Percentiles rank a stretch among this genome's conserved stretches.
Conservation (phyloP, 495 filamentous ascomycete species). For the Parathielavia appendiculata region DNA sequence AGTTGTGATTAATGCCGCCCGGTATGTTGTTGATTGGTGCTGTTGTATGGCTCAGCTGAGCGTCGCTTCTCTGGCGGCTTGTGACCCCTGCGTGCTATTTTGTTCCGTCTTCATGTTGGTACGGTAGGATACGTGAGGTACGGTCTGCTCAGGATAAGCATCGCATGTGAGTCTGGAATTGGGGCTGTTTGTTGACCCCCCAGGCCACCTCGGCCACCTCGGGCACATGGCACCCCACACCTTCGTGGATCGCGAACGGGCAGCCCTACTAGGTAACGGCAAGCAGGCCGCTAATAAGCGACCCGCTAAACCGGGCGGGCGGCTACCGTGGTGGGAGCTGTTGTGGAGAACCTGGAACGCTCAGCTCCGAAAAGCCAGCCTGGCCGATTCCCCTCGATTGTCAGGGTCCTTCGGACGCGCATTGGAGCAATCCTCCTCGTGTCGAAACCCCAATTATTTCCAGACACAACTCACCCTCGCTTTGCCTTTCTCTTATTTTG, state of each 20-base stretch:
- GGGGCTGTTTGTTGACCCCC: too few species aligned
- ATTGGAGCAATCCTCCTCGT: neutral
- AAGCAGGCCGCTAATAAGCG: conserved; percentile 7
- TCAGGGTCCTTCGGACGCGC: neutral
- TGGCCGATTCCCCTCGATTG: conserved; percentile 7
- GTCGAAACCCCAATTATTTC: neutral
- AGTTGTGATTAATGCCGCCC: neutral
- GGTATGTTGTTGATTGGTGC: neutral
- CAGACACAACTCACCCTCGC: neutral
- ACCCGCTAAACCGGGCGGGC: conserved; percentile 7
- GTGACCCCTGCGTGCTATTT: too few species aligned
- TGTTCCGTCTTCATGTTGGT: too few species aligned
- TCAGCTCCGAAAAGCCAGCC: conserved; percentile 23
- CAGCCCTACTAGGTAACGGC: conserved; percentile 10
- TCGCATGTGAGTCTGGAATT: too few species aligned
- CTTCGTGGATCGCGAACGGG: neutral
- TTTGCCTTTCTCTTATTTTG: conserved; percentile 1
- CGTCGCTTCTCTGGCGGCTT: too few species aligned
- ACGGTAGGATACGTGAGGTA: too few species aligned
- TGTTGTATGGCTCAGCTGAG: too few species aligned
- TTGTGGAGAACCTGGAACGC: conserved; percentile 4
- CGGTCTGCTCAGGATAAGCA: too few species aligned
- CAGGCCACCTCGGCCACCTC: too few species aligned
- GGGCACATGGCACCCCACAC: conserved; percentile 8
- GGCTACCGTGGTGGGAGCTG: conserved; percentile 1